These are phyloP conservation scores for Candida buenavistaensis DNA, from an alignment of 1,139 yeast species.

Conservation along the genomic window DNA sequence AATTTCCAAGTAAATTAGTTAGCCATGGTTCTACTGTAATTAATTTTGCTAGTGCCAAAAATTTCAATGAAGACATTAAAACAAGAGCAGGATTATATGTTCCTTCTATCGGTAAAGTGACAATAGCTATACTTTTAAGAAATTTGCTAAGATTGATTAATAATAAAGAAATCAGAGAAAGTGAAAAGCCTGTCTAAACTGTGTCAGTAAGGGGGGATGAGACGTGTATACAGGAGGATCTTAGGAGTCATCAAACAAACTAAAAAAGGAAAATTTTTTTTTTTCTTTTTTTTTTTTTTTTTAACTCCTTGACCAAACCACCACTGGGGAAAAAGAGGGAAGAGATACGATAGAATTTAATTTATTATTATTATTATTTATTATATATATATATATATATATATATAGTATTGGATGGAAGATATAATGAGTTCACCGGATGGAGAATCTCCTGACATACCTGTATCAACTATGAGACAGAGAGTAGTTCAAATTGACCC, in stretches of 20 bases:
- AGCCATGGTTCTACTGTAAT: conserved; percentile 88
- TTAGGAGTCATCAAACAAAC: not conserved
- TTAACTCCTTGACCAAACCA: not conserved
- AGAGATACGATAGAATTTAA: not conserved
- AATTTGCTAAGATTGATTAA: conserved; percentile 79
- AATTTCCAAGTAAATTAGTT: conserved; percentile 79
- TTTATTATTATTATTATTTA: conserved; percentile 1
- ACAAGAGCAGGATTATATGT: conserved; percentile 86
- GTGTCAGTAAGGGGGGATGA: not conserved
- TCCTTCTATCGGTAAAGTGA: conserved; percentile 94
- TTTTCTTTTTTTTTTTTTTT: not conserved
- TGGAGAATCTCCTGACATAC: conserved; percentile 3
- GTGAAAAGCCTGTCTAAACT: too few species aligned
- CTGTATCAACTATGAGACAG: conserved; percentile 10
- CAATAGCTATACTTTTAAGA: conserved; percentile 89
- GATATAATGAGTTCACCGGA: conserved; percentile 3
- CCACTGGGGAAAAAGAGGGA: not conserved
- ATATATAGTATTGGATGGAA: too few species aligned
- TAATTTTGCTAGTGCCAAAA: conserved; percentile 86
- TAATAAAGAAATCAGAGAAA: conserved; percentile 45
- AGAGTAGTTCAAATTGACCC: conserved; percentile 54
- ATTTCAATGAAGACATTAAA: conserved; percentile 79
- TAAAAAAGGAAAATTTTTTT: not conserved
- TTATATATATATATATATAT: not conserved
- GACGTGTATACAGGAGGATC: not conserved